Conservation (phyloP, 1,284 basidiomycete species). For the Ceratorhiza oryzae-sativae region DNA sequence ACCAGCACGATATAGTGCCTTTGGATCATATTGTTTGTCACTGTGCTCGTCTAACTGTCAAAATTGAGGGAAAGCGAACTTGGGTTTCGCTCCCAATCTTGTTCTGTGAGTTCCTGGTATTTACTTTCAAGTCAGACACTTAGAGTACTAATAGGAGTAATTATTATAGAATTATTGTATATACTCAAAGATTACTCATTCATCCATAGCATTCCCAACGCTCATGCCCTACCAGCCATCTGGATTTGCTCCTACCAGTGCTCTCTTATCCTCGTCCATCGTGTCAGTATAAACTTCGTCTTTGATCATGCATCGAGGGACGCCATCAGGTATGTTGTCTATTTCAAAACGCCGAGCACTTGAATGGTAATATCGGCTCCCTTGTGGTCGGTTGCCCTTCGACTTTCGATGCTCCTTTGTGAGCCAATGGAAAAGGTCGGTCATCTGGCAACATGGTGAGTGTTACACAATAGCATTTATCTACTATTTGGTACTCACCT, state of each 20-base stretch:
- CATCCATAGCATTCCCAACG: not conserved
- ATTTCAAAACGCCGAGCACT: slow-evolving; percentile 9
- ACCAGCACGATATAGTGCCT: slow-evolving; percentile 7
- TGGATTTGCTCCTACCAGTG: slow-evolving; percentile 4
- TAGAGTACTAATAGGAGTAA: not conserved
- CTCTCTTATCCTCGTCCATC: slow-evolving; percentile 23
- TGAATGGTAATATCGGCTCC: slow-evolving; percentile 17
- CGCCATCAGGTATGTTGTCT: slow-evolving; percentile 29
- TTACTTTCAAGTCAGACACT: not conserved
- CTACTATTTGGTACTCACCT: slow-evolving; percentile 6
- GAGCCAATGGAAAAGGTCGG: slow-evolving; percentile 26
- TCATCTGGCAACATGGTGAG: slow-evolving; percentile 19
- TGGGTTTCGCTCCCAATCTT: slow-evolving; percentile 13
- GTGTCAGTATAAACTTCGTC: not conserved
- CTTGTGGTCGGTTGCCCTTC: slow-evolving; percentile 18
- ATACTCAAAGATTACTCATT: not conserved
- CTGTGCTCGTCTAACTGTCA: slow-evolving; percentile 19
- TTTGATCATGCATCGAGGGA: slow-evolving; percentile 24
- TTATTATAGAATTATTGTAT: slow-evolving; percentile 21
- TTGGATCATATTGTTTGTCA: slow-evolving; percentile 11
- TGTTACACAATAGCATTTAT: not conserved
- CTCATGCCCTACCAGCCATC: slow-evolving; percentile 2
- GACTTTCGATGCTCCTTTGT: slow-evolving; percentile 18
- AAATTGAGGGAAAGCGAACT: slow-evolving; percentile 10
- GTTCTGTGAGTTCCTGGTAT: slow-evolving; percentile 7